A percentile compares a stretch with the other conserved stretches of the same genome.
phyloP scores from a whole-genome alignment of 73 alveolate species.

The Paramecium sonneborni region DNA sequence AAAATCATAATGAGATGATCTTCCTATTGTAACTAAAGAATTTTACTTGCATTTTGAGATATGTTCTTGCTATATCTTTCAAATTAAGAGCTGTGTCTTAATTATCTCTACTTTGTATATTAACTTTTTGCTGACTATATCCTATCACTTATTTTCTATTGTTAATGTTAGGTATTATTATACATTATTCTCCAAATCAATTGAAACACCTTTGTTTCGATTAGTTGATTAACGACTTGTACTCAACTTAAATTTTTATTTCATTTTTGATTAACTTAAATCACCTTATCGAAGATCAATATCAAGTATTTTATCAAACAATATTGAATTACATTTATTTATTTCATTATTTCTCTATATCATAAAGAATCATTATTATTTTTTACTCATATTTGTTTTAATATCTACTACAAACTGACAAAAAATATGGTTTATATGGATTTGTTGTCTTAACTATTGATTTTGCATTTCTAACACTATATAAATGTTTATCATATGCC shows the following conservation, averaged over 20 bases:
- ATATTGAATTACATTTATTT: slow-evolving; percentile 9
- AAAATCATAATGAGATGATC: slow-evolving; percentile 25
- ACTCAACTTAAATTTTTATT: neutral
- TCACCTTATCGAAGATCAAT: neutral
- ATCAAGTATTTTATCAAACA: neutral
- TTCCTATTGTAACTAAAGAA: neutral
- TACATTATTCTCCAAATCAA: slow-evolving; percentile 21
- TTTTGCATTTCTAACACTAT: slow-evolving; percentile 16
- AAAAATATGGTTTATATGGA: slow-evolving; percentile 36
- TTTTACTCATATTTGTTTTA: slow-evolving; percentile 30
- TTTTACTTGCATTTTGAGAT: slow-evolving; percentile 39
- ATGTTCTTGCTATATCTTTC: neutral
- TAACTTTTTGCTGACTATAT: neutral
- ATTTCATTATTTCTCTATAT: slow-evolving; percentile 8
- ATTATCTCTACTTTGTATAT: neutral
- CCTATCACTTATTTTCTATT: slow-evolving; percentile 11
- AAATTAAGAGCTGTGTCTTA: neutral
- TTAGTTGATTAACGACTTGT: neutral
- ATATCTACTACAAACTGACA: neutral
- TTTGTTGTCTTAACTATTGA: neutral
- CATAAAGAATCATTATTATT: slow-evolving; percentile 27
- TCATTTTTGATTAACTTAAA: neutral
- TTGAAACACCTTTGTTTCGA: neutral
- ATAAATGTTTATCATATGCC: slow-evolving; percentile 35
- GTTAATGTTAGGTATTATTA: neutral